Percentiles rank a stretch among this genome's conserved stretches.
phyloP scores from a whole-genome alignment of 495 filamentous ascomycete genomes.

The Amorphotheca resinae region DNA sequence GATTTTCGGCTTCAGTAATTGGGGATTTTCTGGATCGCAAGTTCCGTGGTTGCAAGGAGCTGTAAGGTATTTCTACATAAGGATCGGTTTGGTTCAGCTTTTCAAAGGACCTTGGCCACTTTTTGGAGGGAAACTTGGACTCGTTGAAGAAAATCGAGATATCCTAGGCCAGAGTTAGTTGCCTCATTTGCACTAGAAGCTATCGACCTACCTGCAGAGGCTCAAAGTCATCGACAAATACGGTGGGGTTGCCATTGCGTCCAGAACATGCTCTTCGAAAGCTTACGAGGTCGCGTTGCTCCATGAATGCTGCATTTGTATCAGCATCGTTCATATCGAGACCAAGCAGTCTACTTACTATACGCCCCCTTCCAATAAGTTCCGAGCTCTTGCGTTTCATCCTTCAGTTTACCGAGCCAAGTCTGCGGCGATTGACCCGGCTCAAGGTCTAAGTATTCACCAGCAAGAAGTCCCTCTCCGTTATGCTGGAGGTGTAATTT shows the following conservation, averaged over 20 bases:
- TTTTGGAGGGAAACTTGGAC: not conserved
- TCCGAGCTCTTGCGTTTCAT: constrained; percentile 11
- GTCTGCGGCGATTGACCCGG: constrained; percentile 7
- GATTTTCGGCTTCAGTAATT: not conserved
- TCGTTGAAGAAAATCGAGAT: constrained; percentile 16
- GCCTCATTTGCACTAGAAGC: not conserved
- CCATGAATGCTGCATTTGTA: constrained; percentile 1
- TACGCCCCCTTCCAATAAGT: constrained; percentile 18
- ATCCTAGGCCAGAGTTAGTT: constrained; percentile 6
- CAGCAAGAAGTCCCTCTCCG: constrained; percentile 14
- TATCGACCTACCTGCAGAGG: constrained; percentile 10
- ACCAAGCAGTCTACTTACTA: constrained; percentile 11
- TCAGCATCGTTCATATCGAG: constrained; percentile 1
- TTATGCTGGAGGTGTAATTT: constrained; percentile 16
- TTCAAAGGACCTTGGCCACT: constrained; percentile 12
- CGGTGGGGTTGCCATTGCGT: not conserved
- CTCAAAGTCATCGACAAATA: constrained; percentile 5
- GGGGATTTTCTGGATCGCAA: not conserved
- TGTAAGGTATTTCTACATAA: too few species aligned
- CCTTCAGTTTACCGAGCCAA: constrained; percentile 13
- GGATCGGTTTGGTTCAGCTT: constrained; percentile 6
- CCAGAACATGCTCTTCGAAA: not conserved
- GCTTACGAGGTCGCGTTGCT: not conserved
- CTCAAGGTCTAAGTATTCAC: constrained; percentile 9
- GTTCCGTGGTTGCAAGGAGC: not conserved